Conservation (phyloP, 1,284 basidiomycete genomes). For the Prillingera fragicola region DNA sequence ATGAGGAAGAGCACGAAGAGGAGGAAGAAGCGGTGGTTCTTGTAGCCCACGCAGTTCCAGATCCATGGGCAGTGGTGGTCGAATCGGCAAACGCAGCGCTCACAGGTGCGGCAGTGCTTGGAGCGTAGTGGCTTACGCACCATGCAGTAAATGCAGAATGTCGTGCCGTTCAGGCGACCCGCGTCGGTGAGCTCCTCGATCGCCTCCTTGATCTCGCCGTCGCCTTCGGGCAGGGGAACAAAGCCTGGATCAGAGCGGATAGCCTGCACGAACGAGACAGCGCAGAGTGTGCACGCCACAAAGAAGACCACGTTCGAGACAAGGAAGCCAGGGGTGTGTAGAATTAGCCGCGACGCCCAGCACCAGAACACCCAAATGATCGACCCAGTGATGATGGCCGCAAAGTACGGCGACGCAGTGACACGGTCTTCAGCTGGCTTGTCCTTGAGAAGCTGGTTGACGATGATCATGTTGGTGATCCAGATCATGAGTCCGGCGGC, state of each 20-base stretch:
- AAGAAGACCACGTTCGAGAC: constrained; percentile 71
- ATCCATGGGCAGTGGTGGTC: constrained; percentile 99
- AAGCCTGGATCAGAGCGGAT: constrained; percentile 86
- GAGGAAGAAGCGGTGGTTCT: constrained; percentile 93
- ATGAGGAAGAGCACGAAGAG: constrained; percentile 82
- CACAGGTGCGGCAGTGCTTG: constrained; percentile 90
- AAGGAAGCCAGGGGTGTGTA: constrained; percentile 49
- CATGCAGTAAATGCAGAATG: constrained; percentile 94
- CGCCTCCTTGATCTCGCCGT: constrained; percentile 75
- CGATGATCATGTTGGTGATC: constrained; percentile 26
- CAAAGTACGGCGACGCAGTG: constrained; percentile 68
- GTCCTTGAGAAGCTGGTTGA: constrained; percentile 31
- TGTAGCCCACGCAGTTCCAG: constrained; percentile 97
- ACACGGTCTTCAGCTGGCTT: constrained; percentile 36
- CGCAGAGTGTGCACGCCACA: constrained; percentile 63
- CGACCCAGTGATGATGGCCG: constrained; percentile 79
- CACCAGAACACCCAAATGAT: constrained; percentile 80
- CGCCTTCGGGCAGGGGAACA: constrained; percentile 68
- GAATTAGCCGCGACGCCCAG: constrained; percentile 58
- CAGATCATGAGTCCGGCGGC: too few relatives aligned
- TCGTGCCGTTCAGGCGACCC: constrained; percentile 85
- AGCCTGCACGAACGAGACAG: constrained; percentile 84
- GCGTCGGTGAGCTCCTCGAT: constrained; percentile 84
- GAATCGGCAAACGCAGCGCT: constrained; percentile 79
- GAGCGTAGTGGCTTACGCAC: constrained; percentile 83